phyloP scores from a whole-genome alignment of 495 filamentous ascomycete genomes.

The Neurospora sp. region DNA sequence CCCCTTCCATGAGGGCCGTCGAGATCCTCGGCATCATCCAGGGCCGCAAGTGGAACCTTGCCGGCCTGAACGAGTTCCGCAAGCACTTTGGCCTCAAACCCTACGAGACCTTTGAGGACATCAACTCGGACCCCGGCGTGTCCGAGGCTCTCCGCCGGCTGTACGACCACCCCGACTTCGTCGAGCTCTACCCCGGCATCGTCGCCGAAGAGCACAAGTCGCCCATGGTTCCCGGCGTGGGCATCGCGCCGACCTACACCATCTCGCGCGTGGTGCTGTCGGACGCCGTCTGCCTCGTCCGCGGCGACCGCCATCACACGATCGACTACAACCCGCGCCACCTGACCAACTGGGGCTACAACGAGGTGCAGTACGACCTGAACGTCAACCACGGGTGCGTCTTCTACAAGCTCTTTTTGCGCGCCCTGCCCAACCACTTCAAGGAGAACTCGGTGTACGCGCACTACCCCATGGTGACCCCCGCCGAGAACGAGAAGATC shows the following conservation, averaged over 20 bases:
- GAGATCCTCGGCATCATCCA: constrained; percentile 85
- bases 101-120: constrained; percentile 72
- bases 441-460: constrained; percentile 73
- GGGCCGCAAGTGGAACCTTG: constrained; percentile 70
- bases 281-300: constrained; percentile 75
- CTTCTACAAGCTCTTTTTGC: constrained; percentile 72
- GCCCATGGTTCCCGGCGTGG: constrained; percentile 64
- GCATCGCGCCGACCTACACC: constrained; percentile 73
- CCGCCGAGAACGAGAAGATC: constrained; percentile 59
- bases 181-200: constrained; percentile 75
- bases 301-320: constrained; percentile 83
- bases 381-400: constrained; percentile 74
- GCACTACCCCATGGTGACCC: constrained; percentile 77
- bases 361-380: constrained; percentile 28
- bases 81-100: constrained; percentile 66
- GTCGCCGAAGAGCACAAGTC: constrained; percentile 73
- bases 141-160: constrained; percentile 59
- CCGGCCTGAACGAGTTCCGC: constrained; percentile 80
- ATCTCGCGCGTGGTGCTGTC: constrained; percentile 75
- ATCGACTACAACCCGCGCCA: constrained; percentile 58
- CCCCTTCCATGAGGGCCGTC: constrained; percentile 57
- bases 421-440: constrained; percentile 74
- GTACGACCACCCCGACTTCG: constrained; percentile 61
- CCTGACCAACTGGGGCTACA: constrained; percentile 74
- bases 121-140: constrained; percentile 70